Percentiles rank a stretch among this genome's conserved stretches.
These are phyloP conservation scores for Mimosa bimucronata DNA, from an alignment of 306 rosid species.

Conservation along the genomic window DNA sequence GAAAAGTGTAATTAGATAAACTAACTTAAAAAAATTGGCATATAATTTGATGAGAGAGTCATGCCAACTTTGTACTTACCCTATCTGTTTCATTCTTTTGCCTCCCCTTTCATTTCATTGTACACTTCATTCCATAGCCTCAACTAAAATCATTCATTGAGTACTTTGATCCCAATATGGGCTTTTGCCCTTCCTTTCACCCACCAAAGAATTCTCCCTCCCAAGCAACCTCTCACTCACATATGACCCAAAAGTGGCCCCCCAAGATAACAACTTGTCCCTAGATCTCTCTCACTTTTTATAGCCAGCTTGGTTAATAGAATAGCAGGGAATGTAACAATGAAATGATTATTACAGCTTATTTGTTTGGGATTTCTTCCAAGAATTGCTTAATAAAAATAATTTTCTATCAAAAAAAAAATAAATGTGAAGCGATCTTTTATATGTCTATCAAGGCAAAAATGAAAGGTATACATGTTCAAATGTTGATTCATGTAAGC, in stretches of 20 bases:
- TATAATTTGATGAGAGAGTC: constrained; percentile 36
- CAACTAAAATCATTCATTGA: not conserved
- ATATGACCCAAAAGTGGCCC: not conserved
- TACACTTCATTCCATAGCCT: not conserved
- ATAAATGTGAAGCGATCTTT: too few species aligned
- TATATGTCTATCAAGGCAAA: too few species aligned
- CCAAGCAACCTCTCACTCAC: constrained; percentile 23
- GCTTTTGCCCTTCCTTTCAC: constrained; percentile 20
- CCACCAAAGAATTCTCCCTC: constrained; percentile 37
- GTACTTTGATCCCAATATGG: constrained; percentile 9
- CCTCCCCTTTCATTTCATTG: not conserved
- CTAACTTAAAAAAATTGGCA: constrained; percentile 47
- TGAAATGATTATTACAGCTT: too few species aligned
- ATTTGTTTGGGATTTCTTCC: too few species aligned
- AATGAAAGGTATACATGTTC: not conserved
- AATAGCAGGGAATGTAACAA: too few species aligned
- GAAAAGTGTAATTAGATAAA: constrained; percentile 49
- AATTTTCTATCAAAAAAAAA: too few species aligned
- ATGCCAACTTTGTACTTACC: constrained; percentile 48
- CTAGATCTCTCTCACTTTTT: not conserved
- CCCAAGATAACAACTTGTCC: not conserved
- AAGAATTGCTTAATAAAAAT: too few species aligned
- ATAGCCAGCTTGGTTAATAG: not conserved
- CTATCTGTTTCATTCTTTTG: constrained; percentile 29
- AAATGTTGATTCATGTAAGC: not conserved